Percentiles rank a stretch among this genome's conserved stretches.
Evolutionary conservation across 176 grass and related monocot genomes (phyloP).

Genomic region (Carex kokanica): DNA sequence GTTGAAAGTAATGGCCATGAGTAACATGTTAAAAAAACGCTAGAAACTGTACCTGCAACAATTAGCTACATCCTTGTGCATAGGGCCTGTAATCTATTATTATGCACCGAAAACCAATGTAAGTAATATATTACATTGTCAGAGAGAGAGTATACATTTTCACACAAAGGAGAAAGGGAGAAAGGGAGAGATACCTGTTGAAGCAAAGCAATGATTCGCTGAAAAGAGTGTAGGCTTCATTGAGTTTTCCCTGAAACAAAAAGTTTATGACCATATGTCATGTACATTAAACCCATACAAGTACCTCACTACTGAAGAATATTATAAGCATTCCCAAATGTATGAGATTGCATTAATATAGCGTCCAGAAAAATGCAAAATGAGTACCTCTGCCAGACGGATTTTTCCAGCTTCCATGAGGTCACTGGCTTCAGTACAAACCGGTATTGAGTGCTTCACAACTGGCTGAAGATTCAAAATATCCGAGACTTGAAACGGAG

Average conservation of each 20-base stretch:
- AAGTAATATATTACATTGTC: slow-evolving; percentile 16
- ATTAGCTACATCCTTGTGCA: slow-evolving; percentile 94
- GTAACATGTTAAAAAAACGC: slow-evolving; percentile 3
- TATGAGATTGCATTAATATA: not conserved
- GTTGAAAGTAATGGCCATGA: not conserved
- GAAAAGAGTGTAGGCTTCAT: slow-evolving; percentile 86
- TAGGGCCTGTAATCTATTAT: slow-evolving; percentile 87
- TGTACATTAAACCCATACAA: not conserved
- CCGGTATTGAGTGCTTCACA: slow-evolving; percentile 91
- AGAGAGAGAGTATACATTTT: slow-evolving; percentile 17
- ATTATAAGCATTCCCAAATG: not conserved
- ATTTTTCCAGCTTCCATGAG: slow-evolving; percentile 96
- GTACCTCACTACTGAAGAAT: not conserved
- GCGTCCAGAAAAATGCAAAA: not conserved
- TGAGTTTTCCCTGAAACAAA: slow-evolving; percentile 71
- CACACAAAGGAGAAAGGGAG: not conserved
- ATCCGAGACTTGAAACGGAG: slow-evolving; percentile 73
- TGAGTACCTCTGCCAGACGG: slow-evolving; percentile 73
- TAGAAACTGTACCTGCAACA: slow-evolving; percentile 71
- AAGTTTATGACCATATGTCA: slow-evolving; percentile 21
- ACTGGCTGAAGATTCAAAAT: slow-evolving; percentile 91
- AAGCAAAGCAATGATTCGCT: slow-evolving; percentile 93
- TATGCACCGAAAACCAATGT: not conserved
- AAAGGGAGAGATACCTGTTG: slow-evolving; percentile 58
- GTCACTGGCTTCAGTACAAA: slow-evolving; percentile 70